phyloP scores from a whole-genome alignment of 139 green algal species.

The Micromonas pusilla region DNA sequence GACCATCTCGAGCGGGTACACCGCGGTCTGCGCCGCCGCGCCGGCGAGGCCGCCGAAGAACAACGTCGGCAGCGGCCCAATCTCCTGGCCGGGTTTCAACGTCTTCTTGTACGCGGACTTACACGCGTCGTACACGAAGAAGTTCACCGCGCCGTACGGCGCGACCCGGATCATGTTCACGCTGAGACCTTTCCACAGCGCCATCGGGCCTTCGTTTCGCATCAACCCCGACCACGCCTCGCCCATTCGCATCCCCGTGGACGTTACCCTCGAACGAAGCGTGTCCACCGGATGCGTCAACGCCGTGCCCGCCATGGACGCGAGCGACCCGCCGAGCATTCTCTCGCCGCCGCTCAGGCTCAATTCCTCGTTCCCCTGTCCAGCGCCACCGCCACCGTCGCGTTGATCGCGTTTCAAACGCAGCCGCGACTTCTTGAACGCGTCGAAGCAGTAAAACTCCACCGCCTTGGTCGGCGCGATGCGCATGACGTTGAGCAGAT shows the following conservation, averaged over 20 bases:
- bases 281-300: conserved; percentile 33
- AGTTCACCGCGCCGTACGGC: conserved; percentile 30
- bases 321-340: conserved; percentile 21
- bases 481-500: conserved; percentile 24
- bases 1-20: conserved; percentile 30
- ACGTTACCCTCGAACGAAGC: conserved; percentile 19
- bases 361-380: neutral
- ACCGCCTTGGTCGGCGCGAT: conserved; percentile 33
- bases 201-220: conserved; percentile 9
- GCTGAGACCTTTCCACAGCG: conserved; percentile 19
- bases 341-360: neutral
- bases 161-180: conserved; percentile 27
- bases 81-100: too few relatives aligned
- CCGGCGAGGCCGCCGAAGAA: conserved; percentile 12
- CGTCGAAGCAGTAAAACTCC: conserved; percentile 22
- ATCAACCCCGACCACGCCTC: neutral
- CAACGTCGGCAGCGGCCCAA: neutral
- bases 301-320: conserved; percentile 21
- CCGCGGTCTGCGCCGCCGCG: conserved; percentile 22
- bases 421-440: neutral
- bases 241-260: conserved; percentile 2
- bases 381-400: too few relatives aligned
- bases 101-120: conserved; percentile 16
- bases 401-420: neutral
- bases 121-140: conserved; percentile 20